Evolutionary conservation across 208 protist genomes (phyloP).

Genomic region (Acanthamoeba quina): DNA sequence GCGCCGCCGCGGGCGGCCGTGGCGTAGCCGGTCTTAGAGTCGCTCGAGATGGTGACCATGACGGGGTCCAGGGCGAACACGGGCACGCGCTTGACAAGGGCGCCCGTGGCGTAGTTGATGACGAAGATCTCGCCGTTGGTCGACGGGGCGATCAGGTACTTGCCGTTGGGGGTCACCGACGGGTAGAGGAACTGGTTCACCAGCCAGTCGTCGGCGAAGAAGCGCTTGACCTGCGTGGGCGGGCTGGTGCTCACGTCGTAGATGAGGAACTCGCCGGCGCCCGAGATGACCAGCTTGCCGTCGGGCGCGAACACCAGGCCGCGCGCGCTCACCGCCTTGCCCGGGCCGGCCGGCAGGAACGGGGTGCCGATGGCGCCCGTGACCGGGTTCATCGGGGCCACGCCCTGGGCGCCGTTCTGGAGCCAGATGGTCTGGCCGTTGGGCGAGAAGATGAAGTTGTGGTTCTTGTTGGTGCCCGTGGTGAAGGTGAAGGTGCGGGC

Average conservation of each 20-base stretch:
- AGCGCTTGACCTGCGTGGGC: not conserved
- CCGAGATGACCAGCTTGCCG: slow-evolving; percentile 15
- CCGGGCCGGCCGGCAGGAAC: not conserved
- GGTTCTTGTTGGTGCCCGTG: slow-evolving; percentile 15
- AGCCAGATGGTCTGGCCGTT: slow-evolving; percentile 19
- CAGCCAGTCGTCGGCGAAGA: not conserved
- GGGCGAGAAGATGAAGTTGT: slow-evolving; percentile 47
- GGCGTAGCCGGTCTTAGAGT: slow-evolving; percentile 39
- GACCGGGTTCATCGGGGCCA: not conserved
- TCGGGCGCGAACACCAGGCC: slow-evolving; percentile 27
- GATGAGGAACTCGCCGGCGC: not conserved
- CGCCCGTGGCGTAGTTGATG: slow-evolving; percentile 1
- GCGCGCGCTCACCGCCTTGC: not conserved
- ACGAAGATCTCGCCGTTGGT: slow-evolving; percentile 36
- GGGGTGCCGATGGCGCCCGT: not conserved
- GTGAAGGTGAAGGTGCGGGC: not conserved
- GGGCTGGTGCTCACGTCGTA: slow-evolving; percentile 16
- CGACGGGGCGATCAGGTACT: slow-evolving; percentile 35
- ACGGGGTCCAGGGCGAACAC: not conserved
- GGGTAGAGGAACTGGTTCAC: slow-evolving; percentile 43
- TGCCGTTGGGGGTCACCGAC: slow-evolving; percentile 23
- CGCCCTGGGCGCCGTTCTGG: slow-evolving; percentile 17
- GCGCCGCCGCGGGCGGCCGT: not conserved
- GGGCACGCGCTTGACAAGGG: not conserved
- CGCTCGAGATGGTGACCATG: not conserved